Evolutionary conservation across 2,329 filamentous ascomycete genomes (phyloP).

Genomic region (Fusarium chaquense): DNA sequence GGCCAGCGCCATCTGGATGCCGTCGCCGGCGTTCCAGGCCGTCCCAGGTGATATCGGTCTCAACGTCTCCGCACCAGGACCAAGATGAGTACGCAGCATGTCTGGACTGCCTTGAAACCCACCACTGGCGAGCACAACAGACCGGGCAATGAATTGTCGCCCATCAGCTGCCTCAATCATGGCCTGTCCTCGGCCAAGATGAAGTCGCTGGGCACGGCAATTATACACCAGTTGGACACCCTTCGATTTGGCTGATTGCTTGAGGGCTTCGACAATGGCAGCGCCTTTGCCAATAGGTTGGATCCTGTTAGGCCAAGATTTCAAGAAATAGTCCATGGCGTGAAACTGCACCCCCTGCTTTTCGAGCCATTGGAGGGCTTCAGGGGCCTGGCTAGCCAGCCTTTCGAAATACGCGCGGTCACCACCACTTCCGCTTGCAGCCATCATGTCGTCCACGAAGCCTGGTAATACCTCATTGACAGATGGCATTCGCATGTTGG

Average conservation of each 20-base stretch:
- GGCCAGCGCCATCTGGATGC: constrained; percentile 15
- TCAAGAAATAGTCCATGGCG: constrained; percentile 17
- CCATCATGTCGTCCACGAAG: constrained; percentile 13
- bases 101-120: constrained; percentile 18
- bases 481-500: constrained; percentile 28
- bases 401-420: constrained; percentile 14
- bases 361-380: constrained; percentile 17
- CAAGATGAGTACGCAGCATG: constrained; percentile 16
- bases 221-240: constrained; percentile 15
- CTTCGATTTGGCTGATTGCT: constrained; percentile 18
- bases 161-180: constrained; percentile 16
- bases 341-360: constrained; percentile 16
- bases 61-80: constrained; percentile 18
- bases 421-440: constrained; percentile 12
- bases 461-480: constrained; percentile 24
- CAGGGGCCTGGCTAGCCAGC: constrained; percentile 18
- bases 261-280: constrained; percentile 15
- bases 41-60: constrained; percentile 15
- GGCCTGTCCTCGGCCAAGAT: constrained; percentile 9
- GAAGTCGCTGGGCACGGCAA: constrained; percentile 17
- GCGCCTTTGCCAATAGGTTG: constrained; percentile 15
- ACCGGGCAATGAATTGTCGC: constrained; percentile 9
- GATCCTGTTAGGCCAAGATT: constrained; percentile 19
- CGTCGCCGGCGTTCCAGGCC: constrained; percentile 17
- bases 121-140: constrained; percentile 14